phyloP scores from a whole-genome alignment of 2,329 filamentous ascomycete genomes.

The Rhexocercosporidium sp. region DNA sequence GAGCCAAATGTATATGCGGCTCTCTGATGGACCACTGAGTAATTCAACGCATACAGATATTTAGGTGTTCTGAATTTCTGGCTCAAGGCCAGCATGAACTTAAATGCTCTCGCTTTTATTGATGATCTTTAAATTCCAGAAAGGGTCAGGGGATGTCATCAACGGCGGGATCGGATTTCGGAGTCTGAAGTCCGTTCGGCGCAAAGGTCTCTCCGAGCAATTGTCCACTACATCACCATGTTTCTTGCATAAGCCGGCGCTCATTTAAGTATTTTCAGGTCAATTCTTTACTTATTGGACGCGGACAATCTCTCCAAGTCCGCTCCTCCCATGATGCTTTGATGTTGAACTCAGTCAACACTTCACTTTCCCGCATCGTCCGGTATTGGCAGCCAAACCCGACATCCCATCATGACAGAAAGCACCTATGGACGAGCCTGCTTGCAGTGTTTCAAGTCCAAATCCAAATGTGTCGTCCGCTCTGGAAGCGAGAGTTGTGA shows the following conservation, averaged over 20 bases:
- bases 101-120: too few species aligned
- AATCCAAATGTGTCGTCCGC: background rate
- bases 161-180: background rate
- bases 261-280: background rate
- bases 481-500: background rate
- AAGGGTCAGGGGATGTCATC: background rate
- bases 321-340: background rate
- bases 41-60: too few species aligned
- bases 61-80: too few species aligned
- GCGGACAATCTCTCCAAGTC: background rate
- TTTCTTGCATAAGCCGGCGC: background rate
- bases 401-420: background rate
- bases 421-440: slow-evolving; percentile 1
- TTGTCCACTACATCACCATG: background rate
- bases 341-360: background rate
- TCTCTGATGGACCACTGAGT: too few species aligned
- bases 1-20: too few species aligned
- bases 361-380: background rate
- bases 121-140: too few species aligned
- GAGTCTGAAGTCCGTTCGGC: slow-evolving; percentile 4
- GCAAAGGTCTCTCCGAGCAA: background rate
- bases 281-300: background rate
- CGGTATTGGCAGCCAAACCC: background rate
- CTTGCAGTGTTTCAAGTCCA: background rate
- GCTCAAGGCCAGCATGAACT: too few species aligned